phyloP scores from a whole-genome alignment of 345 rosid genomes.

The Orychophragmus violaceus region DNA sequence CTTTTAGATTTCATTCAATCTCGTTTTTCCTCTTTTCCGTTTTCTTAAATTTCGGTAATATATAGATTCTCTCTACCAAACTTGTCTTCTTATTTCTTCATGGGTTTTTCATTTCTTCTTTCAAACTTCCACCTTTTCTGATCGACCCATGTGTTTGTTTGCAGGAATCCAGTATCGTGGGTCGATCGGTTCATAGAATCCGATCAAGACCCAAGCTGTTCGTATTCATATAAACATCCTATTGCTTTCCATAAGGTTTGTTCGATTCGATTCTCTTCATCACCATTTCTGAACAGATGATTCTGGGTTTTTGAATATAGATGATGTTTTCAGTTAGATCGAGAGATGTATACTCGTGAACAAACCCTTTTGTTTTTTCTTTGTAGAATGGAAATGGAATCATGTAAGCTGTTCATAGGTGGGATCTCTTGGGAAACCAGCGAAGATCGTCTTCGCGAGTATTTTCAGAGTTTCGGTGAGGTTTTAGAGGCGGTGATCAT shows the following conservation, averaged over 20 bases:
- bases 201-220: conserved; percentile 37
- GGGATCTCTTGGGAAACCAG: conserved; percentile 96
- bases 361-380: not conserved
- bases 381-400: conserved; percentile 73
- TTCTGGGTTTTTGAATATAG: not conserved
- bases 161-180: conserved; percentile 47
- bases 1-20: conserved; percentile 28
- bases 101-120: conserved; percentile 32
- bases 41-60: conserved; percentile 26
- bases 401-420: conserved; percentile 82
- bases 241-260: conserved; percentile 31
- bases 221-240: conserved; percentile 15
- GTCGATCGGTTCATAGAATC: conserved; percentile 49
- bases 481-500: conserved; percentile 82
- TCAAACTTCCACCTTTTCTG: not conserved
- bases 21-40: conserved; percentile 8
- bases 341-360: not conserved
- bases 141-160: conserved; percentile 1
- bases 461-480: conserved; percentile 74
- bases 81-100: conserved; percentile 31
- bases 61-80: conserved; percentile 33
- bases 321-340: conserved; percentile 13
- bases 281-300: not conserved
- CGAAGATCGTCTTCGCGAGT: conserved; percentile 79
- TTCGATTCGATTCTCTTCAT: conserved; percentile 18